These are phyloP conservation scores for Xylaria sp. DNA, from an alignment of 2,329 filamentous ascomycete genomes.

Conservation along the genomic window DNA sequence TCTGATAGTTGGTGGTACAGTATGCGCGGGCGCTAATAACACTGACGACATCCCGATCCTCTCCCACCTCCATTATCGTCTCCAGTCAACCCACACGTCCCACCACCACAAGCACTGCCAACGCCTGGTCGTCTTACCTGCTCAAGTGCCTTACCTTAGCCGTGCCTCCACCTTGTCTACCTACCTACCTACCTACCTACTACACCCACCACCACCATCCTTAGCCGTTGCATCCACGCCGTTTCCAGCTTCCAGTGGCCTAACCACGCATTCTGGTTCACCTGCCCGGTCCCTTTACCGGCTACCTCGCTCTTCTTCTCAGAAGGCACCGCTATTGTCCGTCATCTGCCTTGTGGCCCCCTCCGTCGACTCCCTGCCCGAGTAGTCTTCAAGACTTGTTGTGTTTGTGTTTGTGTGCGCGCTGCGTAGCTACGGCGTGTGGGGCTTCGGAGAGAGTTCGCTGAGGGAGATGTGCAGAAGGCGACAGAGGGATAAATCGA, in stretches of 20 bases:
- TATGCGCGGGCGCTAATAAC: conserved; percentile 1
- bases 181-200: no score
- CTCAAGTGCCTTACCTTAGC: conserved; percentile 3
- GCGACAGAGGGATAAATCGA: conserved; percentile 18
- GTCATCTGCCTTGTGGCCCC: conserved; percentile 6
- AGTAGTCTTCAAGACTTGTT: conserved; percentile 8
- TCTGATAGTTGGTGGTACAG: not conserved
- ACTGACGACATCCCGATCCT: conserved; percentile 27
- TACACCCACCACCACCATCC: conserved; percentile 8
- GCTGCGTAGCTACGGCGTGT: conserved; percentile 9
- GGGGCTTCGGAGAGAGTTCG: conserved; percentile 15
- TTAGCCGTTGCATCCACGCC: conserved; percentile 10
- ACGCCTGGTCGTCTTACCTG: conserved; percentile 14
- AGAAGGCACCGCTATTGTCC: not conserved
- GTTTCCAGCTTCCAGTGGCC: conserved; percentile 13
- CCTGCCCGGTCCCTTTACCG: not conserved
- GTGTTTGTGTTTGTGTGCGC: conserved; percentile 20
- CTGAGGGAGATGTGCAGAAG: conserved; percentile 24
- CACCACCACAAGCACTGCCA: no score
- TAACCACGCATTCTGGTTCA: conserved; percentile 8
- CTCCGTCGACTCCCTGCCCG: not conserved
- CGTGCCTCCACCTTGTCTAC: conserved; percentile 3
- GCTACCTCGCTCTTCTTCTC: not conserved
- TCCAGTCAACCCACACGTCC: conserved; percentile 24
- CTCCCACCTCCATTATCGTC: conserved; percentile 12